Evolutionary conservation across 768 basidiomycete genomes (phyloP).

Genomic region (Dioszegia crocea): DNA sequence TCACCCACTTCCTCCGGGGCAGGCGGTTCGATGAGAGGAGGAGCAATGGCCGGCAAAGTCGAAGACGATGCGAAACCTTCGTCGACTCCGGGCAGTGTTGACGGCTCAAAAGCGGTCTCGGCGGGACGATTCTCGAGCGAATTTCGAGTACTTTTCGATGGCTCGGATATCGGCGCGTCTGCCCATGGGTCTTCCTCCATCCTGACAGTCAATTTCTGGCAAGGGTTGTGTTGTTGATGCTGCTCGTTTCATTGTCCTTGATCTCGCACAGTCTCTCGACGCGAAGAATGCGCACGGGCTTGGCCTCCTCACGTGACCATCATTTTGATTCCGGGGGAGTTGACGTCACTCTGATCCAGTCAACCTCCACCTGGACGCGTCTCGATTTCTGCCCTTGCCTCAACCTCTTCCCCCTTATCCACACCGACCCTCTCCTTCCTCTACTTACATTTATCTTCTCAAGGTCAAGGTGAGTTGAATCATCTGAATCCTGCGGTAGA

Average conservation of each 20-base stretch:
- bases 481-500: no score
- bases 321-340: background rate
- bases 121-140: background rate
- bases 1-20: background rate
- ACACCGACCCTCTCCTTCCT: no score
- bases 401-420: background rate
- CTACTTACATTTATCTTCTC: no score
- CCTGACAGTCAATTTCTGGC: background rate
- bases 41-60: background rate
- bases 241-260: background rate
- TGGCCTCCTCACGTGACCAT: background rate
- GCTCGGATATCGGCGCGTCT: slow-evolving; percentile 22
- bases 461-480: no score
- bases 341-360: slow-evolving; percentile 9
- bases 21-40: background rate
- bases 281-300: background rate
- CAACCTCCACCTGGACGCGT: slow-evolving; percentile 9
- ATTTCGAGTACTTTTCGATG: background rate
- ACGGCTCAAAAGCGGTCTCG: background rate
- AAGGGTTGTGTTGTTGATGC: background rate
- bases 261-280: background rate
- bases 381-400: background rate
- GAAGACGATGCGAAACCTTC: slow-evolving; percentile 5
- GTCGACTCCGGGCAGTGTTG: background rate
- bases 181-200: slow-evolving; percentile 44